Base-by-base conservation (phyloP, 352 stramenopile genomes). In the Phytophthora tubulina region DNA sequence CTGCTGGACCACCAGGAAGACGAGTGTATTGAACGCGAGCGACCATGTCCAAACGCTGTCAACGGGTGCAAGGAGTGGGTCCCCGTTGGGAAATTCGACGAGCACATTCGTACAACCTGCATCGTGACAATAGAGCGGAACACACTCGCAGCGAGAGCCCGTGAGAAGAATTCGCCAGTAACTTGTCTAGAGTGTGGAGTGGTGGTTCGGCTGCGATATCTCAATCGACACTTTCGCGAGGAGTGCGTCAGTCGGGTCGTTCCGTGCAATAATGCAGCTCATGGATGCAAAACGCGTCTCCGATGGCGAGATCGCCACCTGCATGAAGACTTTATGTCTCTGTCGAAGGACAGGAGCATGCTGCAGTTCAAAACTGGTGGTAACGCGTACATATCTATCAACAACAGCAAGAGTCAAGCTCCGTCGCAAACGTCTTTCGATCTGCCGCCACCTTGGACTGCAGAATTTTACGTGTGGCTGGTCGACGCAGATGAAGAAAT, bases 1-100 rank as follows among this genome's bases (percentile, higher is more conserved):
- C 48, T 95, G 17, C 68, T 91, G 3, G 81, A 93, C 54, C 88
- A 95, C 68, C 86, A 95, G 54, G 85, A 95, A 77, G 84, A 95
- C n/a, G 79, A 89, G 36, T 95, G 88, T 49, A 63, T 63, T 6
- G 78, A 84, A 60, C 82, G 88, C 4, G 87, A 95, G 63, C 84
- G 85, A 3, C 85, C 81, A 38, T 94, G 87, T 67, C 84, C 82
- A 35, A 93, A 94, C 35, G 62, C 72, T 11, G 52, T 52, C 50
- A 87, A 79, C 39, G 87, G 87, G 14, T 94, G 87, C 53, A 67
- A 72, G 9, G 87, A 92, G 50, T 94, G 87, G 87, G 78, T 93
- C 8, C 82, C 87, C 6, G 85, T 91, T 10, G 87, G 81, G 2
- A 72, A 79, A n/a, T 62, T 90, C 38, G 78, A 84, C 27, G 46